Conservation (phyloP, 257 asterid species). For the Vinca minor region DNA sequence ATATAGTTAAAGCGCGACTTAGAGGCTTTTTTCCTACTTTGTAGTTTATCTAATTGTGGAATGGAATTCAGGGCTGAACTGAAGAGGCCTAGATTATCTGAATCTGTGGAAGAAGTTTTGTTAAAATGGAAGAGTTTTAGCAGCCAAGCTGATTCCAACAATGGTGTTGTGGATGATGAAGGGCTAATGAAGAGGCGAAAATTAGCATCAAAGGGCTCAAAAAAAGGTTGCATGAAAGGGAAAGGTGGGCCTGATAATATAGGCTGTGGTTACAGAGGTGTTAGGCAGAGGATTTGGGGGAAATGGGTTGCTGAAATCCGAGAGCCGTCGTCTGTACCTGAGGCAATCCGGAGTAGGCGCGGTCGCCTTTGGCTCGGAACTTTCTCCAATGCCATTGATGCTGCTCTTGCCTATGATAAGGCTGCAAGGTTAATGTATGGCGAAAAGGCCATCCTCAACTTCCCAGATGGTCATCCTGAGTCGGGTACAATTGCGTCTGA, state of each 20-base stretch:
- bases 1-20: no score
- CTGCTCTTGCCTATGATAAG: constrained; percentile 24
- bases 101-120: constrained; percentile 14
- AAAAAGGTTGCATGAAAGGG: constrained; percentile 21
- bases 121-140: constrained; percentile 8
- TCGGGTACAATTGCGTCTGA: no score
- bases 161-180: background rate
- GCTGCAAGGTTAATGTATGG: constrained; percentile 23
- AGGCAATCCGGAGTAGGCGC: background rate
- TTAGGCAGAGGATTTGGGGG: constrained; percentile 32
- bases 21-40: no score
- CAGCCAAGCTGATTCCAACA: background rate
- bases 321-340: constrained; percentile 11
- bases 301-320: constrained; percentile 35
- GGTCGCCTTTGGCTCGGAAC: constrained; percentile 28
- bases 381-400: constrained; percentile 22
- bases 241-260: constrained; percentile 31
- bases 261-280: constrained; percentile 17
- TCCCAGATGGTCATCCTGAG: no score
- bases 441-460: constrained; percentile 18
- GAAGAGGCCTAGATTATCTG: constrained; percentile 2
- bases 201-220: constrained; percentile 12
- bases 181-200: background rate
- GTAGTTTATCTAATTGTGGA: no score
- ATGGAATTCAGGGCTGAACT: background rate